Evolutionary conservation across 306 rosid genomes (phyloP), one percentile per base, ranked within the genome.

Genomic region (Abrus pulchellus): DNA sequence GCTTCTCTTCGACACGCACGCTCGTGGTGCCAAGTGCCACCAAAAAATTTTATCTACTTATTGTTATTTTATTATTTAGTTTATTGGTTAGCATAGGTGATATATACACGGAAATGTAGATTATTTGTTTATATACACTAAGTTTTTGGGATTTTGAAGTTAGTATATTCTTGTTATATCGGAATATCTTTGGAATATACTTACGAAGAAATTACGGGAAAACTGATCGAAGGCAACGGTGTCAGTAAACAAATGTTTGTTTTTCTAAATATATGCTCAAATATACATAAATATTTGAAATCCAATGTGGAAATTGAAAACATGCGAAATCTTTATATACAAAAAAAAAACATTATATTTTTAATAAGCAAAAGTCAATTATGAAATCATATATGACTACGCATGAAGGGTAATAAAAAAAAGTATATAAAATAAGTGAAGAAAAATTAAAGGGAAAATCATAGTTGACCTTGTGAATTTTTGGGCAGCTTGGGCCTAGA

Each of bases 171-270:
- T 34, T 2, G 7, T 33, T 43, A 71, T 54, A n/a, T 54, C 29
- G 6, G 82, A 77, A 83, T 83, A 83, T 77, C 63, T 70, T 43
- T 9, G 27, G 83, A 53, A 83, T 83, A 83, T 83, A 34, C 83
- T 36, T 36, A 1, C 29, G 1, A 29, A n/a, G 9, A 13, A 68
- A 69, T 55, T 54, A 44, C 14, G 11, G 3, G 12, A 40, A 49
- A 65, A 40, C 33, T 20, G 20, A 20, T 20, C 27, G 11, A 56
- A 40, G 57, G 57, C 9, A 30, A 57, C 5, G 49, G 4, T 60
- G 10, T 8, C 9, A 20, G 20, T 20, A 20, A 20, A 20, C 20
- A 20, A 20, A 20, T 20, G 20, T 20, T 20, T 20, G 20, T 20
- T 20, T 20, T 20, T 20, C 20, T 20, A 20, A 20, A 20, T 20